Evolutionary conservation across 331 rosid species (phyloP).

Genomic region (Telfairia occidentalis): DNA sequence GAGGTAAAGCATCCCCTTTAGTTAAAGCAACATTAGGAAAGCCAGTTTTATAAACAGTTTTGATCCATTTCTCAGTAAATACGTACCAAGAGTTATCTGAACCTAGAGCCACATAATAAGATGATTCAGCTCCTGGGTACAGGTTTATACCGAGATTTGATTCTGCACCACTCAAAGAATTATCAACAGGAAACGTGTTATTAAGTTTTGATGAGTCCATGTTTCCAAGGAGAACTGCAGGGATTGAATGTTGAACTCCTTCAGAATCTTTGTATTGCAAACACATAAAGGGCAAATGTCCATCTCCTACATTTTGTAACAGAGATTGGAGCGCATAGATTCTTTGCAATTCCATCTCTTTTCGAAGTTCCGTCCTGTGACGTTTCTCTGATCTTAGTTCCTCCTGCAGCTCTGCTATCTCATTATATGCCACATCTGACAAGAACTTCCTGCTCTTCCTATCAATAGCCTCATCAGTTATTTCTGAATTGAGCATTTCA

Average conservation of each 20-base stretch:
- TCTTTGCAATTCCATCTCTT: slow-evolving; percentile 57
- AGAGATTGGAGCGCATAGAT: slow-evolving; percentile 56
- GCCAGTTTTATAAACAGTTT: slow-evolving; percentile 64
- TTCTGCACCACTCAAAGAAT: slow-evolving; percentile 26
- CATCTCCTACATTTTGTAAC: slow-evolving; percentile 48
- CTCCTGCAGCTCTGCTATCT: slow-evolving; percentile 73
- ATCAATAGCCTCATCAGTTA: slow-evolving; percentile 77
- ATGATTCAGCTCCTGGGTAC: slow-evolving; percentile 33
- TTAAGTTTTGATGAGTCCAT: slow-evolving; percentile 56
- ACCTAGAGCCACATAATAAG: slow-evolving; percentile 86
- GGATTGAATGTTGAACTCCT: slow-evolving; percentile 71
- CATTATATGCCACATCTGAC: slow-evolving; percentile 53
- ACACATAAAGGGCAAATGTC: slow-evolving; percentile 68
- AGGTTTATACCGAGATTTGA: slow-evolving; percentile 17
- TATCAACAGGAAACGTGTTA: slow-evolving; percentile 35
- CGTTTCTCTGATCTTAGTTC: slow-evolving; percentile 71
- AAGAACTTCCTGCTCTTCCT: slow-evolving; percentile 59
- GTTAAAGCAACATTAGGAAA: slow-evolving; percentile 67
- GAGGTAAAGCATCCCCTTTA: slow-evolving; percentile 70
- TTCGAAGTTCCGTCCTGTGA: slow-evolving; percentile 50
- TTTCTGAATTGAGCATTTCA: slow-evolving; percentile 46
- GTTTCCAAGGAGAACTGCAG: slow-evolving; percentile 73
- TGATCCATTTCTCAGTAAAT: slow-evolving; percentile 84
- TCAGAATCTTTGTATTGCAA: slow-evolving; percentile 81
- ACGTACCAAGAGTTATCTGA: slow-evolving; percentile 93